Evolutionary conservation across 225 moss, liverwort and hornwort genomes (phyloP).

Genomic region (Neckera pumila): DNA sequence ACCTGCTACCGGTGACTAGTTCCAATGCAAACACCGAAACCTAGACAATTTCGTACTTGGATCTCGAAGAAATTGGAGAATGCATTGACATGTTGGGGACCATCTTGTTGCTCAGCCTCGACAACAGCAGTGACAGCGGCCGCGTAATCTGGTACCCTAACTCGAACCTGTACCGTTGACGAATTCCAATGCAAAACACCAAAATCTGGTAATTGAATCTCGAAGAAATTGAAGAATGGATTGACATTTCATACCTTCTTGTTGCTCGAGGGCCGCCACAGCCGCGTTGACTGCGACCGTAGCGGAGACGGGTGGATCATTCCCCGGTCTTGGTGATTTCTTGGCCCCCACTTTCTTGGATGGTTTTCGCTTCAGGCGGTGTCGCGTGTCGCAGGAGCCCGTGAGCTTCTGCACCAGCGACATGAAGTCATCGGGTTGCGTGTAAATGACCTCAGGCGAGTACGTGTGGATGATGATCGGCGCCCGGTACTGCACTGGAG

Average conservation of each 20-base stretch:
- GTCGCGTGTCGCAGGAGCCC: constrained; percentile 50
- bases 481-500: constrained; percentile 41
- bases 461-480: constrained; percentile 71
- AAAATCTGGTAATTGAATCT: not conserved
- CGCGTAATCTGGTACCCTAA: not conserved
- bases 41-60: not conserved
- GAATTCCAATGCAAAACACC: not conserved
- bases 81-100: not conserved
- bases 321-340: not conserved
- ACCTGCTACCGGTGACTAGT: not conserved
- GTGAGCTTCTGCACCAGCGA: constrained; percentile 77
- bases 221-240: not conserved
- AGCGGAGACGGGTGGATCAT: not conserved
- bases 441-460: constrained; percentile 78
- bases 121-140: not conserved
- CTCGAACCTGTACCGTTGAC: not conserved
- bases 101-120: not conserved
- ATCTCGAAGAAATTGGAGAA: not conserved
- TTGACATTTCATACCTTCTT: not conserved
- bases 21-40: not conserved
- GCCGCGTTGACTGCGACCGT: not conserved
- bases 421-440: constrained; percentile 66
- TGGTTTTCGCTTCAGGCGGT: constrained; percentile 21
- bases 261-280: not conserved
- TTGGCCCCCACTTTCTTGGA: not conserved